Evolutionary conservation across 164 flowering plant genomes (phyloP).

Genomic region (Piper longum): DNA sequence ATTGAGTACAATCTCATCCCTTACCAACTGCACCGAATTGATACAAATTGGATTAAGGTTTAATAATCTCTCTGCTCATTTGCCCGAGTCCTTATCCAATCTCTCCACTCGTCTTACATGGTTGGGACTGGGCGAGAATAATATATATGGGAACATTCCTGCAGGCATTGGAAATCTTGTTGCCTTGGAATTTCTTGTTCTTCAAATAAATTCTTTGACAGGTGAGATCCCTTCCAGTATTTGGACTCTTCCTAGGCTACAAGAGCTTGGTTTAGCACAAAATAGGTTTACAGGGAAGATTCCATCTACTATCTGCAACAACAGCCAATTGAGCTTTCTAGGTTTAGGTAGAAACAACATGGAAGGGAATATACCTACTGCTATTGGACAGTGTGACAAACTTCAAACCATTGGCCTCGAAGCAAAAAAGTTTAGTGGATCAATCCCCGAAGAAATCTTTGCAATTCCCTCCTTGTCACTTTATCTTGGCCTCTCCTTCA

Average conservation of each 20-base stretch:
- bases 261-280: background rate
- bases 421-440: constrained; percentile 5
- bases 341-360: constrained; percentile 5
- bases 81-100: constrained; percentile 19
- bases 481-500: background rate
- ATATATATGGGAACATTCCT: constrained; percentile 20
- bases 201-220: constrained; percentile 5
- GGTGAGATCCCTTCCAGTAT: constrained; percentile 12
- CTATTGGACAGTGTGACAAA: constrained; percentile 1
- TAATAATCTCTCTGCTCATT: constrained; percentile 11
- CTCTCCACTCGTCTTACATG: constrained; percentile 7
- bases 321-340: constrained; percentile 2
- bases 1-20: constrained; percentile 12
- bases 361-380: constrained; percentile 10
- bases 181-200: background rate
- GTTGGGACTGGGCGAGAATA: constrained; percentile 9
- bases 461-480: background rate
- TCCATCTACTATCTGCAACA: constrained; percentile 20
- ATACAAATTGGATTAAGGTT: background rate
- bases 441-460: constrained; percentile 5
- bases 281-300: constrained; percentile 5
- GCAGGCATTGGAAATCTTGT: constrained; percentile 15
- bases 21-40: constrained; percentile 12
- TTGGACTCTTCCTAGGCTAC: constrained; percentile 2
- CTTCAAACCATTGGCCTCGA: constrained; percentile 2